Conservation (phyloP, 495 filamentous ascomycete species). For the Daldinia concentrica region DNA sequence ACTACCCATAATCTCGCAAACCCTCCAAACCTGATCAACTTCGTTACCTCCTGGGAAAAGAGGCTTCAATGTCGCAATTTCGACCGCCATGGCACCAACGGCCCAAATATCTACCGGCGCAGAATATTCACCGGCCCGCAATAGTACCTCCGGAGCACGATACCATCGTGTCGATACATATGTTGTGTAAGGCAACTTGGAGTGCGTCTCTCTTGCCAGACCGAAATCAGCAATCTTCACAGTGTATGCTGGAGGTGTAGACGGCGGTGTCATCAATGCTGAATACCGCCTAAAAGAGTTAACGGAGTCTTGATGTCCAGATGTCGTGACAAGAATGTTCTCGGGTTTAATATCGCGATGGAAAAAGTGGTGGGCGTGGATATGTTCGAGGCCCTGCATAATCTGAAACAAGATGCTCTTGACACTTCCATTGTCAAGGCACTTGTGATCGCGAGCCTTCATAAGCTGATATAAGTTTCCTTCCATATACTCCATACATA, state of each 20-base stretch:
- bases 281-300: constrained; percentile 92
- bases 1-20: constrained; percentile 99
- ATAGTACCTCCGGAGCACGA: constrained; percentile 92
- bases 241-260: constrained; percentile 90
- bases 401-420: constrained; percentile 99
- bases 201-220: constrained; percentile 95
- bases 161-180: constrained; percentile 99
- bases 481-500: constrained; percentile 99
- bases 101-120: constrained; percentile 99
- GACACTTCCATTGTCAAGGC: constrained; percentile 86
- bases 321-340: constrained; percentile 97
- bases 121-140: constrained; percentile 96
- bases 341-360: constrained; percentile 99
- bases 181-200: constrained; percentile 94
- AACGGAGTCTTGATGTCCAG: constrained; percentile 77
- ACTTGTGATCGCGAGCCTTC: constrained; percentile 97
- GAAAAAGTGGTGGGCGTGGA: constrained; percentile 97
- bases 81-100: constrained; percentile 98
- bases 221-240: constrained; percentile 99
- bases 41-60: constrained; percentile 98
- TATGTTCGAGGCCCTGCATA: constrained; percentile 92
- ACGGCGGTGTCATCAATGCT: constrained; percentile 90
- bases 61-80: constrained; percentile 96
- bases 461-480: constrained; percentile 99
- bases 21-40: constrained; percentile 98